Conservation (phyloP, 2,329 filamentous ascomycete species). For the Akanthomyces uredinophilus region DNA sequence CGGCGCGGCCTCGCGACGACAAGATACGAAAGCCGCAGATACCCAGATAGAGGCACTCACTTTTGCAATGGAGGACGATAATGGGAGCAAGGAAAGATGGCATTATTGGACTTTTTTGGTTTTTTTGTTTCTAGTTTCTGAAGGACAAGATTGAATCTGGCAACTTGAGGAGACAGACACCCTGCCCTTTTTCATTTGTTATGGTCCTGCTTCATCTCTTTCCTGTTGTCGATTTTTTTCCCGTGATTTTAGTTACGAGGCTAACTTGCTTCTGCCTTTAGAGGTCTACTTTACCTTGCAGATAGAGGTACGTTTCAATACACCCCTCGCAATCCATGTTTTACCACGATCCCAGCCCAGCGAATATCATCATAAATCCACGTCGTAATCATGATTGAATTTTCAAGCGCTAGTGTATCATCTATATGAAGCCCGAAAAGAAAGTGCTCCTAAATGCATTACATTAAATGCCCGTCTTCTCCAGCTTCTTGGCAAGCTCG, state of each 20-base stretch:
- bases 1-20: conserved; percentile 7
- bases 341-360: too few relatives aligned
- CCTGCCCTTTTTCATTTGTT: neutral
- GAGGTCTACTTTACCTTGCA: neutral
- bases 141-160: neutral
- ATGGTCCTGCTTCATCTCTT: neutral
- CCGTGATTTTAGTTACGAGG: neutral
- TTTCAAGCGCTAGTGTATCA: conserved; percentile 20
- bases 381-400: conserved; percentile 17
- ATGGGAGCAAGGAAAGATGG: neutral
- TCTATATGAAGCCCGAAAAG: conserved; percentile 19
- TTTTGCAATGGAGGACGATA: conserved; percentile 4
- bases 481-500: conserved; percentile 67
- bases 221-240: neutral
- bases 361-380: neutral
- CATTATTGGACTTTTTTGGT: neutral
- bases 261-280: neutral
- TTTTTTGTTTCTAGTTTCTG: neutral
- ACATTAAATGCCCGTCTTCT: conserved; percentile 60
- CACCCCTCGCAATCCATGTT: neutral
- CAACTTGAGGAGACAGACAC: neutral
- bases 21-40: conserved; percentile 10
- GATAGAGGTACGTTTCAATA: conserved; percentile 3
- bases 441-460: conserved; percentile 16
- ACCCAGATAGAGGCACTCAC: conserved; percentile 1